Conservation (phyloP, 1,139 yeast genomes). For the Debaryomyces udenii region DNA sequence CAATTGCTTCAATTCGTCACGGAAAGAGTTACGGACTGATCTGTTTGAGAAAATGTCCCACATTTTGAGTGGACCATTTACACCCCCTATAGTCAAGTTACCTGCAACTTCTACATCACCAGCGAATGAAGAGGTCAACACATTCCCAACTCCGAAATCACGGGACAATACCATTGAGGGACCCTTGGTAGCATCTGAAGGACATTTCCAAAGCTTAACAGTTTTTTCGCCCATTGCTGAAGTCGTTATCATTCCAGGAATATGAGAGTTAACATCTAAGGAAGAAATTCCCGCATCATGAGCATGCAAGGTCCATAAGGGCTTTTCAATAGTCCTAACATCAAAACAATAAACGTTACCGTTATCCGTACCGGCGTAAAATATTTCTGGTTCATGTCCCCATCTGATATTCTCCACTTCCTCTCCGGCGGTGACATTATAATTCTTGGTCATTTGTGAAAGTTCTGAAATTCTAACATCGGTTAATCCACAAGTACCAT, state of each 20-base stretch:
- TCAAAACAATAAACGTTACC: conserved; percentile 93
- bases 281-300: conserved; percentile 94
- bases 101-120: conserved; percentile 89
- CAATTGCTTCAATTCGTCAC: conserved; percentile 54
- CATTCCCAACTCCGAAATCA: conserved; percentile 95
- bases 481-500: conserved; percentile 72
- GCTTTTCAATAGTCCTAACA: conserved; percentile 67
- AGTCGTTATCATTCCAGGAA: conserved; percentile 79
- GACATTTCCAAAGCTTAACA: conserved; percentile 86
- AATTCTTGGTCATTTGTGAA: conserved; percentile 59
- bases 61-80: conserved; percentile 77
- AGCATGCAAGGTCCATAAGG: conserved; percentile 95
- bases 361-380: conserved; percentile 88
- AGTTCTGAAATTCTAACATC: conserved; percentile 84
- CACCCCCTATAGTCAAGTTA: conserved; percentile 85
- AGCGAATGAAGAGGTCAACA: conserved; percentile 79
- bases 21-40: conserved; percentile 73
- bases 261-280: conserved; percentile 65
- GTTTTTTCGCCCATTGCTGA: conserved; percentile 90
- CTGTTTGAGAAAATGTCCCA: conserved; percentile 91
- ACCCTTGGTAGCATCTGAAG: conserved; percentile 44
- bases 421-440: conserved; percentile 64
- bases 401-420: conserved; percentile 86
- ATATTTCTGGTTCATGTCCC: conserved; percentile 60
- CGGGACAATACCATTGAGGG: conserved; percentile 92